A percentile compares a stretch with the other conserved stretches of the same genome.
These are phyloP conservation scores for Pseudogymnoascus verrucosus DNA, from an alignment of 2,329 filamentous ascomycete genomes.

Conservation along the genomic window DNA sequence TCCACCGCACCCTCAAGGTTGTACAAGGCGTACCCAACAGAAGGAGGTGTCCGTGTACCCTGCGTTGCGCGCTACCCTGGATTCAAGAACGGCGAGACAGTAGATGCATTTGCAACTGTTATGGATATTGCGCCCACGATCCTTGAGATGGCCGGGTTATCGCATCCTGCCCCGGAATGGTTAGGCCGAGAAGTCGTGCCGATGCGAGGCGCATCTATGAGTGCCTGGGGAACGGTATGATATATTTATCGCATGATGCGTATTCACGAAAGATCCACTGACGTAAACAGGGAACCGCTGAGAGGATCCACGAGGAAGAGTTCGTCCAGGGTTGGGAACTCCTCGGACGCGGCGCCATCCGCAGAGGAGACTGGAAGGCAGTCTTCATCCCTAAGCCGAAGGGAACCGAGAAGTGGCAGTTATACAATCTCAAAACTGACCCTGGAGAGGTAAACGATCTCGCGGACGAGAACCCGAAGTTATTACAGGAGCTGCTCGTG, in stretches of 20 bases:
- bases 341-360: conserved; percentile 42
- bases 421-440: conserved; percentile 46
- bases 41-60: conserved; percentile 33
- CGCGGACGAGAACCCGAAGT: conserved; percentile 33
- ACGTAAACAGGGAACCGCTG: conserved; percentile 25
- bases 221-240: conserved; percentile 29
- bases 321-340: conserved; percentile 50
- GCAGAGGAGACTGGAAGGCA: conserved; percentile 49
- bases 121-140: conserved; percentile 36
- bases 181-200: conserved; percentile 40
- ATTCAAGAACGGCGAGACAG: conserved; percentile 20
- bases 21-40: conserved; percentile 36
- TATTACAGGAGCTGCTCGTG: conserved; percentile 40
- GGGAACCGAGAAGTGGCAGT: conserved; percentile 47
- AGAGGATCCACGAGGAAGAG: conserved; percentile 40
- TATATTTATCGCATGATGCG: neutral
- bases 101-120: conserved; percentile 31
- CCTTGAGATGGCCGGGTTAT: conserved; percentile 34
- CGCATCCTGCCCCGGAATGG: conserved; percentile 33
- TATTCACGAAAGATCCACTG: neutral
- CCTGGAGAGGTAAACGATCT: conserved; percentile 43
- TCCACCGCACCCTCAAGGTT: conserved; percentile 36
- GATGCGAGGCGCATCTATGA: conserved; percentile 43
- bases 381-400: conserved; percentile 49
- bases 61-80: conserved; percentile 28